Evolutionary conservation across 192 early-diverging fungal species (phyloP).

Genomic region (Gryganskiella cystojenkinii): DNA sequence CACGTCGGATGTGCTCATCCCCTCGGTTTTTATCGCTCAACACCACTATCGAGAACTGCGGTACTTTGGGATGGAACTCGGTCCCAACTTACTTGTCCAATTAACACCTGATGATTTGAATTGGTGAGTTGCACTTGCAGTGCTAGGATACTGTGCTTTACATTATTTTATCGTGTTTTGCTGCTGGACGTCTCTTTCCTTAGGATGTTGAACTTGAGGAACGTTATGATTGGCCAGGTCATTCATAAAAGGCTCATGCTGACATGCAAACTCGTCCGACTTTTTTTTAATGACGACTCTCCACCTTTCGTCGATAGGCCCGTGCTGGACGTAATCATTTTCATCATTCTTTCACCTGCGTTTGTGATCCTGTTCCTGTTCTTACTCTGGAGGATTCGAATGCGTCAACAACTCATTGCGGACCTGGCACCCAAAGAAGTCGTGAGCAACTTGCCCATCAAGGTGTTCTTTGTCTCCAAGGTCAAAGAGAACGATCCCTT

Average conservation of each 20-base stretch:
- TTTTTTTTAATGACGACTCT: no score
- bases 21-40: constrained; percentile 87
- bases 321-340: constrained; percentile 82
- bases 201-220: no score
- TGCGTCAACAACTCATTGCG: constrained; percentile 74
- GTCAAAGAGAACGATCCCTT: constrained; percentile 79
- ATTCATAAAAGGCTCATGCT: no score
- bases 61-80: constrained; percentile 39
- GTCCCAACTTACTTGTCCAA: constrained; percentile 21
- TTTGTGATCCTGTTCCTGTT: constrained; percentile 84
- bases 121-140: constrained; percentile 11
- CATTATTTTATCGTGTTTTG: neutral
- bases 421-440: constrained; percentile 82
- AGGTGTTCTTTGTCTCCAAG: constrained; percentile 72
- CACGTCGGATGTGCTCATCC: constrained; percentile 87
- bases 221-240: no score
- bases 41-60: constrained; percentile 72
- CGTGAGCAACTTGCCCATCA: constrained; percentile 79
- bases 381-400: constrained; percentile 74
- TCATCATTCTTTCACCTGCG: constrained; percentile 85
- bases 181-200: no score
- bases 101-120: constrained; percentile 44
- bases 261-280: no score
- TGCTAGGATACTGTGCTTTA: neutral
- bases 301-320: no score